phyloP scores from a whole-genome alignment of 2,329 filamentous ascomycete genomes.

The Sporothrix pseudoabietina region DNA sequence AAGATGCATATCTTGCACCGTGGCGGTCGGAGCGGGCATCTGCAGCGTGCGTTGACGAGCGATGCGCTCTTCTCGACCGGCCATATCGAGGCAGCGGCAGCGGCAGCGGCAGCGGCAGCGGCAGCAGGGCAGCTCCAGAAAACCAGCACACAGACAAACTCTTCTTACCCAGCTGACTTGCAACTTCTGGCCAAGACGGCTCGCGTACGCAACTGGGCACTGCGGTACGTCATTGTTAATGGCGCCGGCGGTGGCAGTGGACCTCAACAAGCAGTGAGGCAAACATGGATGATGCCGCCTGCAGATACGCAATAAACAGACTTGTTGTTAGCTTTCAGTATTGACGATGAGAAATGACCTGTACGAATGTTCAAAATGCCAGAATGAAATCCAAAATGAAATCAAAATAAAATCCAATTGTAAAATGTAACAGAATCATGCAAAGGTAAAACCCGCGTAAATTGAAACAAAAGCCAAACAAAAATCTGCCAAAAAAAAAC shows the following conservation, averaged over 20 bases:
- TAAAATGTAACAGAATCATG: not conserved
- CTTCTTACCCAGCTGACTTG: constrained; percentile 37
- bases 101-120: constrained; percentile 40
- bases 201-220: constrained; percentile 73
- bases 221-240: constrained; percentile 60
- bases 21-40: constrained; percentile 53
- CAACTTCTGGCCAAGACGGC: constrained; percentile 64
- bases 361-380: not conserved
- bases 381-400: not conserved
- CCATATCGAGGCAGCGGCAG: constrained; percentile 44
- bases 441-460: not conserved
- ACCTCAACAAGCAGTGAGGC: not conserved
- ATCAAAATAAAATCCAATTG: constrained; percentile 12
- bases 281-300: constrained; percentile 35
- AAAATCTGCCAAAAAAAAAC: not conserved
- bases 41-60: constrained; percentile 42
- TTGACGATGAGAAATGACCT: not conserved
- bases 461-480: not conserved
- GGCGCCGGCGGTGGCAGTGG: not conserved
- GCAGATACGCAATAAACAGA: constrained; percentile 36
- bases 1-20: constrained; percentile 66
- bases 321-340: not conserved
- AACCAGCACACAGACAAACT: not conserved
- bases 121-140: constrained; percentile 37
- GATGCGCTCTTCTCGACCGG: constrained; percentile 56